phyloP scores from a whole-genome alignment of 257 asterid species.

The Datura wrightii region DNA sequence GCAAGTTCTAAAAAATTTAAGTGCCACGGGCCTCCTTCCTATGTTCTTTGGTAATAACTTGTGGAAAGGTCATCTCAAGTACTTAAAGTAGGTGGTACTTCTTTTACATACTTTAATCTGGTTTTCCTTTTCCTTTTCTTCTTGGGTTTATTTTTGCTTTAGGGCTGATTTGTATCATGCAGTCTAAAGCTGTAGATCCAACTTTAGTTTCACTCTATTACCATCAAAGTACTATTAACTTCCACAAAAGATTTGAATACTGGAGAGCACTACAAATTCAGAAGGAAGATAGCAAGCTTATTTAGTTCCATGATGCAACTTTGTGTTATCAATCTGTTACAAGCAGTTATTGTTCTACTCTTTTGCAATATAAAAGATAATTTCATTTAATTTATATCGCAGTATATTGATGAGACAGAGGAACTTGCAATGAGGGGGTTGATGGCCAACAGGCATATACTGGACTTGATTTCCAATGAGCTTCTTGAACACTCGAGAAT shows the following conservation, averaged over 20 bases:
- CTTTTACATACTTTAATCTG: background rate
- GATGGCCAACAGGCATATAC: conserved; percentile 75
- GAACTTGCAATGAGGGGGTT: conserved; percentile 93
- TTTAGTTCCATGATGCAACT: background rate
- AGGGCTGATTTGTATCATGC: background rate
- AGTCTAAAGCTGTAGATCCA: background rate
- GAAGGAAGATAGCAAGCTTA: conserved; percentile 14
- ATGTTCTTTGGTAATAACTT: conserved; percentile 20
- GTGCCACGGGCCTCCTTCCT: conserved; percentile 22
- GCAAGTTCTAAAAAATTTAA: background rate
- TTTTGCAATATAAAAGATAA: background rate
- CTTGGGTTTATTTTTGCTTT: conserved; percentile 7
- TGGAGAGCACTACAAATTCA: conserved; percentile 11
- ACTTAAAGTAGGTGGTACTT: background rate
- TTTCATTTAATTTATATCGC: conserved; percentile 36
- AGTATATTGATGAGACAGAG: conserved; percentile 96
- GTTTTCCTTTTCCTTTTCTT: background rate
- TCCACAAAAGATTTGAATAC: background rate
- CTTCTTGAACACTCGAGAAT: conserved; percentile 78
- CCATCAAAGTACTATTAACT: conserved; percentile 1
- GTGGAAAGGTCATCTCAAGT: conserved; percentile 17
- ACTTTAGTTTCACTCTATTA: conserved; percentile 1
- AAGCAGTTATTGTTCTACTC: background rate
- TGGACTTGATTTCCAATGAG: conserved; percentile 69
- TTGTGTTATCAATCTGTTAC: conserved; percentile 18